Evolutionary conservation across 2,329 filamentous ascomycete species (phyloP).

Genomic region (Microsporum canis): DNA sequence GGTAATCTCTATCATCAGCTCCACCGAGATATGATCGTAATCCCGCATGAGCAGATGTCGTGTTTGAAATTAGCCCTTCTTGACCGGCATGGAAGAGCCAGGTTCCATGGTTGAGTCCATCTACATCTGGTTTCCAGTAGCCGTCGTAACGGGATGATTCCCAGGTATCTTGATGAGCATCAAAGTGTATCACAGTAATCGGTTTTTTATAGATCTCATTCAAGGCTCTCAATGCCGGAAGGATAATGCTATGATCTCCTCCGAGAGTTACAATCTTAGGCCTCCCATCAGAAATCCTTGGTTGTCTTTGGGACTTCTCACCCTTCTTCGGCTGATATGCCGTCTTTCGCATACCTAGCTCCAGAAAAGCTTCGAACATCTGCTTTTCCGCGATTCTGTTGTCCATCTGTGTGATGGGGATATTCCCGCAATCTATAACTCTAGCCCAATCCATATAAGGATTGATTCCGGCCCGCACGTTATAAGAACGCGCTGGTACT

Average conservation of each 20-base stretch:
- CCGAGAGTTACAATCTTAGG: constrained; percentile 56
- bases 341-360: constrained; percentile 46
- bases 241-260: constrained; percentile 60
- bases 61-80: constrained; percentile 67
- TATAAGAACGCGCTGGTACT: constrained; percentile 68
- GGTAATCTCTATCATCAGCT: constrained; percentile 54
- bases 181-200: constrained; percentile 63
- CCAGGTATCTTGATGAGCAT: constrained; percentile 76
- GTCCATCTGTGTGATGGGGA: constrained; percentile 76
- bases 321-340: constrained; percentile 6
- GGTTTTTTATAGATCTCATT: constrained; percentile 50
- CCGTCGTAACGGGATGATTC: constrained; percentile 64
- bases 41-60: constrained; percentile 68
- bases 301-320: constrained; percentile 18
- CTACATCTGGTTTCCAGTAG: constrained; percentile 59
- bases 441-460: constrained; percentile 65
- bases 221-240: constrained; percentile 58
- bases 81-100: constrained; percentile 85
- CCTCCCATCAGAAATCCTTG: constrained; percentile 27
- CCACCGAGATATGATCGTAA: constrained; percentile 65
- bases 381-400: constrained; percentile 69
- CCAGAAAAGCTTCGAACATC: constrained; percentile 69
- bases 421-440: constrained; percentile 81
- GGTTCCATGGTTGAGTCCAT: constrained; percentile 73
- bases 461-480: constrained; percentile 73